A percentile compares a stretch with the other conserved stretches of the same genome.
Conservation (phyloP, 2,329 filamentous ascomycete species). For the Neopestalotiopsis sp. region DNA sequence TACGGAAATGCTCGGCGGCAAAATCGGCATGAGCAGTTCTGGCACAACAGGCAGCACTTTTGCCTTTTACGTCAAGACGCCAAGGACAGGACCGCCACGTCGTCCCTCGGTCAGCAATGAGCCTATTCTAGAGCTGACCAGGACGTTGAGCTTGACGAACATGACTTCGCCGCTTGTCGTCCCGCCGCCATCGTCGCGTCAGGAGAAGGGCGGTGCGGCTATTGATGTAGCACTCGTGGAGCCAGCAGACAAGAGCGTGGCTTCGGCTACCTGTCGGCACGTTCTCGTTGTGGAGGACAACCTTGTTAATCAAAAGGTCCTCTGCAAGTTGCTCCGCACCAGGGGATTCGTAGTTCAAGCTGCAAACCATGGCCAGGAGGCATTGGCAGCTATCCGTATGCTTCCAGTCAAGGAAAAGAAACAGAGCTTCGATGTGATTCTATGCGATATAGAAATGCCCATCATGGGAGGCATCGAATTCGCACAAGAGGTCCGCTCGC, state of each 20-base stretch:
- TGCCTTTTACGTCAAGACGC: conserved; percentile 73
- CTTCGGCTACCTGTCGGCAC: not conserved
- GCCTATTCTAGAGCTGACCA: conserved; percentile 20
- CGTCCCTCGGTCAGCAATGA: conserved; percentile 21
- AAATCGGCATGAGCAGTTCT: conserved; percentile 76
- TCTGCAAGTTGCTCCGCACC: conserved; percentile 54
- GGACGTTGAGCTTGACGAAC: conserved; percentile 18
- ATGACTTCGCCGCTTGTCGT: conserved; percentile 18
- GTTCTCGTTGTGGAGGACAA: conserved; percentile 66
- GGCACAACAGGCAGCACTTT: conserved; percentile 73
- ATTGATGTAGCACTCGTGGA: conserved; percentile 18
- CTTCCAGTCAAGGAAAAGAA: not conserved
- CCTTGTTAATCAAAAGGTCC: conserved; percentile 63
- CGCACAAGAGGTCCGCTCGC: conserved; percentile 26
- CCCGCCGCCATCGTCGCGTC: conserved; percentile 1
- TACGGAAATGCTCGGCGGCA: conserved; percentile 81
- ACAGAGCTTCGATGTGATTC: conserved; percentile 27
- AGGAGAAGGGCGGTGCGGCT: not conserved
- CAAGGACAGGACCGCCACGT: conserved; percentile 20
- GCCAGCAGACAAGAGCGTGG: not conserved
- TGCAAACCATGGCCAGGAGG: conserved; percentile 62
- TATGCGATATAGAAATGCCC: conserved; percentile 36
- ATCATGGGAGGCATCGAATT: conserved; percentile 34
- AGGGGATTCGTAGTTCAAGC: conserved; percentile 56
- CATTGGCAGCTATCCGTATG: conserved; percentile 43